Conservation (phyloP, 352 stramenopile species). For the Phytophthora fragariaefolia region DNA sequence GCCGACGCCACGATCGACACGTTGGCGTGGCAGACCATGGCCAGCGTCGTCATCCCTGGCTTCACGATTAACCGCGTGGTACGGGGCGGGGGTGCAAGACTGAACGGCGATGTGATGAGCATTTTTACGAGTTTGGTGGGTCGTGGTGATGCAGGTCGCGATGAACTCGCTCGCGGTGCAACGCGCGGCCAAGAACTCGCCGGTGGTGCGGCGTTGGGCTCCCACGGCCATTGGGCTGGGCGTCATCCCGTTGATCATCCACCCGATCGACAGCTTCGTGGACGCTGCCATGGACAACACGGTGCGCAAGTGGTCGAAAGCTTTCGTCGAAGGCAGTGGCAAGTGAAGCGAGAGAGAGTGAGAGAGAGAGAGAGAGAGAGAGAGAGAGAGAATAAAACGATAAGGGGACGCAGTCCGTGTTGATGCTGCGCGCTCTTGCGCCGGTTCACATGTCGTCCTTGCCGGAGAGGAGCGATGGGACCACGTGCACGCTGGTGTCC, state of each 20-base stretch:
- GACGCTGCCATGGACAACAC: slow-evolving; percentile 62
- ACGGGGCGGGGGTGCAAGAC: not conserved
- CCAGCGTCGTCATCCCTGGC: slow-evolving; percentile 84
- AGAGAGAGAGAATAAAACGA: too few species aligned
- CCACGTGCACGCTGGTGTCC: slow-evolving; percentile 15
- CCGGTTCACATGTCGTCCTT: slow-evolving; percentile 18
- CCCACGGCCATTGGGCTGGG: slow-evolving; percentile 80
- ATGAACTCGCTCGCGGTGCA: slow-evolving; percentile 45
- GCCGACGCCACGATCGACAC: slow-evolving; percentile 65
- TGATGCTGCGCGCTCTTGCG: not conserved
- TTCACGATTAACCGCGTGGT: slow-evolving; percentile 88
- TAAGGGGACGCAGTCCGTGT: too few species aligned
- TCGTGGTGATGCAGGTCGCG: slow-evolving; percentile 55
- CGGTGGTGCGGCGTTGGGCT: slow-evolving; percentile 57
- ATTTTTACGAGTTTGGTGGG: not conserved
- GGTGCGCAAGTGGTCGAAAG: slow-evolving; percentile 53
- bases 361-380: too few species aligned
- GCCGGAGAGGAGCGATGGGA: slow-evolving; percentile 10
- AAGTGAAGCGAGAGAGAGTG: too few species aligned
- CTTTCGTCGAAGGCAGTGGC: slow-evolving; percentile 36
- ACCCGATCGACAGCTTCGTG: slow-evolving; percentile 83
- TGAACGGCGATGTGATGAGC: not conserved
- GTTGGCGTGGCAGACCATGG: slow-evolving; percentile 85
- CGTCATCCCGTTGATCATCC: slow-evolving; percentile 89
- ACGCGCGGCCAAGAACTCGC: slow-evolving; percentile 48